phyloP scores from a whole-genome alignment of 768 basidiomycete genomes.

The Clavulina sp. region DNA sequence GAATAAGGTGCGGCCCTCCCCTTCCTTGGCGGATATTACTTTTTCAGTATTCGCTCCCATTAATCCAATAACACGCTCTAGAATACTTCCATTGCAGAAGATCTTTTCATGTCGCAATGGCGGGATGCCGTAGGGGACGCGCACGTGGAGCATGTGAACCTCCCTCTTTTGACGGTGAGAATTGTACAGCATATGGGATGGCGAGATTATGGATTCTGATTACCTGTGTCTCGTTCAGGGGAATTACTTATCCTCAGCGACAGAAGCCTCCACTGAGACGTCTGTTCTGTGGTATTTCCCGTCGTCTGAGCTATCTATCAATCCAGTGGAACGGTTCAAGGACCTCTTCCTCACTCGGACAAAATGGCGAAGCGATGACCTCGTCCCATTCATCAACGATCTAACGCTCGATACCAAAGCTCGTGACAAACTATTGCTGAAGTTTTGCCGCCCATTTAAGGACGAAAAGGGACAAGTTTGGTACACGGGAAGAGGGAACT shows the following conservation, averaged over 20 bases:
- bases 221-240: conserved; percentile 31
- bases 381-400: conserved; percentile 64
- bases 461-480: conserved; percentile 41
- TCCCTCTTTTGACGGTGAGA: conserved; percentile 53
- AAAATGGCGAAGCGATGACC: conserved; percentile 64
- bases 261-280: conserved; percentile 22
- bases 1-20: conserved; percentile 18
- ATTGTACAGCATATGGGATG: not conserved
- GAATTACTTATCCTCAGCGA: conserved; percentile 36
- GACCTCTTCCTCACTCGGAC: conserved; percentile 73
- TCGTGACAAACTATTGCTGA: conserved; percentile 71
- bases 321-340: conserved; percentile 64
- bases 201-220: no score
- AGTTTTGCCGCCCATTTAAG: conserved; percentile 65
- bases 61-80: conserved; percentile 15
- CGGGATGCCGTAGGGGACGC: conserved; percentile 56
- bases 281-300: conserved; percentile 47
- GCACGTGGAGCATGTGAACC: conserved; percentile 42
- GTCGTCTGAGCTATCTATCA: conserved; percentile 48
- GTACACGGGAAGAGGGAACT: conserved; percentile 46
- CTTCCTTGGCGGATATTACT: not conserved
- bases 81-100: conserved; percentile 41
- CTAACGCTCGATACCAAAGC: conserved; percentile 75
- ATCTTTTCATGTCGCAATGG: conserved; percentile 51
- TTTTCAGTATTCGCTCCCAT: not conserved